Evolutionary conservation across 805 yeast species (phyloP).

Genomic region (Millerago galiae): DNA sequence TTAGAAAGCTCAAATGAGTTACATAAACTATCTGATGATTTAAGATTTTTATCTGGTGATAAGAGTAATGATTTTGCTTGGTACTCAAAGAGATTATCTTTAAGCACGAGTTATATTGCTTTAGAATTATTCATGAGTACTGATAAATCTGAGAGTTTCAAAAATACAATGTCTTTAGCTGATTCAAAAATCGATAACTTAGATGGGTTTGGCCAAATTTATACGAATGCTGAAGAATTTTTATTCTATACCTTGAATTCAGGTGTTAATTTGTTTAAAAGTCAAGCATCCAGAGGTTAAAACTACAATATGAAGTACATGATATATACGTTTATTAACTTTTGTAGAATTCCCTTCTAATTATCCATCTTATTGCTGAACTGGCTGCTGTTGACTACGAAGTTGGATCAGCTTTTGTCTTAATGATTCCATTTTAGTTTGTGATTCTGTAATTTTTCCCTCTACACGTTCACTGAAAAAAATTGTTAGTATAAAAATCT

Average conservation of each 20-base stretch:
- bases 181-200: conserved; percentile 50
- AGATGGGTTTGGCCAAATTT: conserved; percentile 50
- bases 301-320: neutral
- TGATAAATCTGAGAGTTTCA: conserved; percentile 53
- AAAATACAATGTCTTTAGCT: conserved; percentile 59
- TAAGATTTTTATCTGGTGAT: conserved; percentile 76
- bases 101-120: conserved; percentile 65
- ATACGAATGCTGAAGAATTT: conserved; percentile 72
- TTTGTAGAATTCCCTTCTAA: neutral
- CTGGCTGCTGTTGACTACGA: conserved; percentile 26
- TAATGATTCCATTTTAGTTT: conserved; percentile 48
- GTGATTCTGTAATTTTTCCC: conserved; percentile 51
- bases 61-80: conserved; percentile 76
- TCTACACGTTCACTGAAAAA: conserved; percentile 53
- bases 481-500: conserved; percentile 2
- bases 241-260: conserved; percentile 55
- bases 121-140: conserved; percentile 76
- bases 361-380: neutral
- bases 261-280: conserved; percentile 55
- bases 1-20: conserved; percentile 57
- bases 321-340: neutral
- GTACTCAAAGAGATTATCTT: conserved; percentile 79
- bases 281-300: conserved; percentile 61
- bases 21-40: conserved; percentile 74
- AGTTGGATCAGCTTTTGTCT: conserved; percentile 48